Percentiles rank a stretch among this genome's conserved stretches.
Evolutionary conservation across 306 rosid genomes (phyloP).

Genomic region (Hippophae rhamnoides): DNA sequence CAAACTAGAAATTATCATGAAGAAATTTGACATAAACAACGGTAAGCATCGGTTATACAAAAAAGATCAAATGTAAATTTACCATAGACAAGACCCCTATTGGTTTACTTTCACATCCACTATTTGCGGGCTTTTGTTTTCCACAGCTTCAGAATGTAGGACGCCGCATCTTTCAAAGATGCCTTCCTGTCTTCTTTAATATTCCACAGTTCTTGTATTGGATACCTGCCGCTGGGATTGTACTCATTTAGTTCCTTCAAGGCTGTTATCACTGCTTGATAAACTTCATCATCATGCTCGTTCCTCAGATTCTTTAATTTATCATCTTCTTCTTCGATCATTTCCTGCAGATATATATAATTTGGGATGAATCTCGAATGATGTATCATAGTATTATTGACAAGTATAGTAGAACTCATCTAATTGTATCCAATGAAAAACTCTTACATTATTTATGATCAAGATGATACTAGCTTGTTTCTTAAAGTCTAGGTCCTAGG

Average conservation of each 20-base stretch:
- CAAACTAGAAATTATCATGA: too few species aligned
- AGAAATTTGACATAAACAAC: too few species aligned
- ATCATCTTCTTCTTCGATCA: constrained; percentile 51
- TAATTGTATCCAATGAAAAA: not conserved
- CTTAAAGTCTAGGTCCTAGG: too few species aligned
- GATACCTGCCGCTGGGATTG: constrained; percentile 80
- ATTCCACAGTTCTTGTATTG: constrained; percentile 55
- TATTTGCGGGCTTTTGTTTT: not conserved
- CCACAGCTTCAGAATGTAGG: constrained; percentile 41
- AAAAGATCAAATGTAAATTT: too few species aligned
- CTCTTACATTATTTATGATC: too few species aligned
- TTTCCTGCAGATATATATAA: constrained; percentile 30
- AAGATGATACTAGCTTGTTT: too few species aligned
- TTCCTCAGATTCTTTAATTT: constrained; percentile 43
- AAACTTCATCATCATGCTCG: constrained; percentile 47
- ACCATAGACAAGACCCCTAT: too few species aligned
- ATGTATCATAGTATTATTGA: not conserved
- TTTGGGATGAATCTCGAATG: too few species aligned
- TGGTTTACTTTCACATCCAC: too few species aligned
- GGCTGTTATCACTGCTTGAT: constrained; percentile 41
- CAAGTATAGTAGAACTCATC: not conserved
- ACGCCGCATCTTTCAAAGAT: constrained; percentile 42
- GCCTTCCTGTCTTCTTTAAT: constrained; percentile 53
- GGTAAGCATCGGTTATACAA: too few species aligned
- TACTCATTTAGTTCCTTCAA: constrained; percentile 56